Evolutionary conservation across 1,139 yeast species (phyloP).

Genomic region (Suhomyces panamericanus): DNA sequence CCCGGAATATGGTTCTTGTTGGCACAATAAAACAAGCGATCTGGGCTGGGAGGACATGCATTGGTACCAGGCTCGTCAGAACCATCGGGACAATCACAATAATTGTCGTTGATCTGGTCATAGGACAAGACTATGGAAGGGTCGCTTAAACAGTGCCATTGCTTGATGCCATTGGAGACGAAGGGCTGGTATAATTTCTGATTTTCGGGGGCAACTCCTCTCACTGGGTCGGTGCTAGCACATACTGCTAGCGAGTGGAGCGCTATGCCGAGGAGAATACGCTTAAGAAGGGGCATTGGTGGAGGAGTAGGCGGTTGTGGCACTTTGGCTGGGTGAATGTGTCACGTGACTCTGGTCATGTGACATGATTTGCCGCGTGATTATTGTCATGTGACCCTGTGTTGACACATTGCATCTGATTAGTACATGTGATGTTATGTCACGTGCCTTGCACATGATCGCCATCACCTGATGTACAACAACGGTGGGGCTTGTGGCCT

Average conservation of each 20-base stretch:
- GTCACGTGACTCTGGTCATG: not conserved
- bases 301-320: not conserved
- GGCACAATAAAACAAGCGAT: constrained; percentile 66
- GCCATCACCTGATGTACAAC: too few relatives aligned
- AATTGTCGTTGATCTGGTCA: constrained; percentile 78
- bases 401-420: too few relatives aligned
- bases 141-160: constrained; percentile 70
- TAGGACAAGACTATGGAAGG: constrained; percentile 61
- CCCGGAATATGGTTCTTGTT: constrained; percentile 69
- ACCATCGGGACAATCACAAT: constrained; percentile 97
- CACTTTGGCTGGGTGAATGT: not conserved
- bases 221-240: not conserved
- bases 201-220: constrained; percentile 34
- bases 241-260: not conserved
- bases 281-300: not conserved
- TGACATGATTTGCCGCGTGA: too few relatives aligned
- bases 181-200: constrained; percentile 55
- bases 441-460: too few relatives aligned
- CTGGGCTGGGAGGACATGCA: constrained; percentile 58
- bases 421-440: too few relatives aligned
- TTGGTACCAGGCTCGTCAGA: constrained; percentile 96
- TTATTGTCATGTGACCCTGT: too few relatives aligned
- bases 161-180: constrained; percentile 34
- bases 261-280: not conserved
- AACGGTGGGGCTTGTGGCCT: too few relatives aligned